phyloP scores from a whole-genome alignment of 306 rosid genomes.

The Gleditsia sinensis region DNA sequence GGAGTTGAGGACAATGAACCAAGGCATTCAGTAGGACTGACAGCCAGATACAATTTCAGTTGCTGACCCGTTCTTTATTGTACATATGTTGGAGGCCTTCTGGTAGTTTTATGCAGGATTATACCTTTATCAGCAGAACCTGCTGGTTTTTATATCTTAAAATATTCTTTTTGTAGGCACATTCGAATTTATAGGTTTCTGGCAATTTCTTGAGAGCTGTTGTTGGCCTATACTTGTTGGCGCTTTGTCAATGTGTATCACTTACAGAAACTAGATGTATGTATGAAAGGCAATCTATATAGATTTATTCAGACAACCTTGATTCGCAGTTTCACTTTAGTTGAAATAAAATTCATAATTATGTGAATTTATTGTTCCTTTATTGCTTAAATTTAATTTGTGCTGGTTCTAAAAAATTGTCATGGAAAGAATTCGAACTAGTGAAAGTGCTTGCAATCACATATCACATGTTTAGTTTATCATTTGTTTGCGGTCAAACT shows the following conservation, averaged over 20 bases:
- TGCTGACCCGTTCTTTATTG: conserved; percentile 15
- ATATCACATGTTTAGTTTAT: too few species aligned
- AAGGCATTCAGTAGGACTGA: conserved; percentile 12
- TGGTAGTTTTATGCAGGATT: conserved; percentile 34
- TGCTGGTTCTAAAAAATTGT: too few species aligned
- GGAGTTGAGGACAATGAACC: conserved; percentile 16
- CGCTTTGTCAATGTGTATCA: conserved; percentile 28
- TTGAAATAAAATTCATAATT: too few species aligned
- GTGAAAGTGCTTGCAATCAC: too few species aligned
- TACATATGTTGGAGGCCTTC: conserved; percentile 28
- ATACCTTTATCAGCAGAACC: conserved; percentile 22
- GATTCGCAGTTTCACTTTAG: too few species aligned
- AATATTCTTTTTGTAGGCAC: conserved; percentile 29
- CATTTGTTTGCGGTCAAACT: too few species aligned
- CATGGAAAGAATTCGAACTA: too few species aligned
- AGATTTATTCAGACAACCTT: neutral
- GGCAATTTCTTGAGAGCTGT: conserved; percentile 30
- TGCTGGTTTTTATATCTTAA: conserved; percentile 20
- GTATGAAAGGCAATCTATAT: conserved; percentile 29
- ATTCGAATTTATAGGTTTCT: conserved; percentile 23
- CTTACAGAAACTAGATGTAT: conserved; percentile 20
- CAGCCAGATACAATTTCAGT: conserved; percentile 31
- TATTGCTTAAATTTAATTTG: too few species aligned
- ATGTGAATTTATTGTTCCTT: too few species aligned
- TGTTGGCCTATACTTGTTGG: conserved; percentile 18